Conservation (phyloP, 192 early-diverging fungal species). For the Allomyces javanicus region DNA sequence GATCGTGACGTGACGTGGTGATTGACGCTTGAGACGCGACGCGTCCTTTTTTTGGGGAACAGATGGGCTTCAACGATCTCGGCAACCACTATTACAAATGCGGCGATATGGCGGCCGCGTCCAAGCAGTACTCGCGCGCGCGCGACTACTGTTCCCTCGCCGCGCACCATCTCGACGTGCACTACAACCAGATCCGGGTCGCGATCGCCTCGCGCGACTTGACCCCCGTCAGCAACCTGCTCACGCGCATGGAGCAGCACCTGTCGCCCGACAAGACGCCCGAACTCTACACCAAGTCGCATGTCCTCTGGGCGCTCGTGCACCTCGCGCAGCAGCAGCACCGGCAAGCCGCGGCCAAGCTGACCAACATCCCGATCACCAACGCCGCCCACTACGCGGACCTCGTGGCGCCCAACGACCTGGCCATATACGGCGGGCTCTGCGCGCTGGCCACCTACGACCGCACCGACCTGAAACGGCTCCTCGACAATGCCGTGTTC, state of each 20-base stretch:
- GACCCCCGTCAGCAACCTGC: neutral
- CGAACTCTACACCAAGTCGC: constrained; percentile 1
- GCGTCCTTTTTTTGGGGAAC: neutral
- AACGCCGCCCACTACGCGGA: constrained; percentile 3
- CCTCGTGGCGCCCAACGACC: constrained; percentile 48
- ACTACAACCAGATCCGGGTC: constrained; percentile 60
- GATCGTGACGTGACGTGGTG: neutral
- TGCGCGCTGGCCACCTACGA: constrained; percentile 60
- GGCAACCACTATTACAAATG: constrained; percentile 53
- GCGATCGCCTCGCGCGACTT: neutral
- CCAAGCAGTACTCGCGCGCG: constrained; percentile 44
- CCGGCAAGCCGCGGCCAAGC: constrained; percentile 23
- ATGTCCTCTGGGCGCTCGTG: constrained; percentile 2
- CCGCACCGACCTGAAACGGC: constrained; percentile 45
- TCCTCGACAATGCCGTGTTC: constrained; percentile 55
- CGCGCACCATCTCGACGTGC: constrained; percentile 61
- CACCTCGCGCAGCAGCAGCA: constrained; percentile 1
- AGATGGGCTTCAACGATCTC: constrained; percentile 65
- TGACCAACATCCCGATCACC: constrained; percentile 32
- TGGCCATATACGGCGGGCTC: constrained; percentile 60
- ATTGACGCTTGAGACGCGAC: neutral
- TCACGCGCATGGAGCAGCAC: neutral
- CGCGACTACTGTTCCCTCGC: constrained; percentile 60
- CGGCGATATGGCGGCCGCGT: constrained; percentile 45
- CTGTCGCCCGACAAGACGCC: no score